phyloP scores from a whole-genome alignment of 805 yeast species.

The Candida boleticola region DNA sequence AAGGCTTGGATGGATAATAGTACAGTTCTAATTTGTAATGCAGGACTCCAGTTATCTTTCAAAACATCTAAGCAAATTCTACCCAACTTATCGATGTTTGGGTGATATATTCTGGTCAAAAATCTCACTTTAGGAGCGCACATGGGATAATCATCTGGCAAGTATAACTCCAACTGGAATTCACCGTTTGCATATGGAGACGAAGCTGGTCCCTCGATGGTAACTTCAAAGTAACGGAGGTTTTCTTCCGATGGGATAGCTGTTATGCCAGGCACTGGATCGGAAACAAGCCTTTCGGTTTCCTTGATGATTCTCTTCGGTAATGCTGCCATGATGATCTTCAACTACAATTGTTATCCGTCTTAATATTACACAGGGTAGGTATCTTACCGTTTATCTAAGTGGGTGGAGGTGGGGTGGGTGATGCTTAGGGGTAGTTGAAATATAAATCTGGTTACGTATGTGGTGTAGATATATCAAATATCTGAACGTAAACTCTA shows the following conservation, averaged over 20 bases:
- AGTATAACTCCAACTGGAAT: slow-evolving; percentile 78
- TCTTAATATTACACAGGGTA: too few relatives aligned
- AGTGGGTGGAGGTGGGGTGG: too few relatives aligned
- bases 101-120: slow-evolving; percentile 91
- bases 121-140: slow-evolving; percentile 96
- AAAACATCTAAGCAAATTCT: slow-evolving; percentile 93
- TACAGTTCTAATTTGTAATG: slow-evolving; percentile 91
- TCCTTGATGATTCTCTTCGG: slow-evolving; percentile 96
- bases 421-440: too few relatives aligned
- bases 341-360: too few relatives aligned
- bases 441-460: too few relatives aligned
- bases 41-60: slow-evolving; percentile 97
- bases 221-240: slow-evolving; percentile 87
- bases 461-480: too few relatives aligned
- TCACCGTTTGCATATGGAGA: slow-evolving; percentile 86
- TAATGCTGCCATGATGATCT: slow-evolving; percentile 53
- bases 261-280: slow-evolving; percentile 94
- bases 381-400: too few relatives aligned
- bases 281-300: slow-evolving; percentile 86
- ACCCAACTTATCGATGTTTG: slow-evolving; percentile 92
- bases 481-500: too few relatives aligned
- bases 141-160: slow-evolving; percentile 98
- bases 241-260: slow-evolving; percentile 95
- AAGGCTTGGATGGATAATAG: slow-evolving; percentile 89
- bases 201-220: slow-evolving; percentile 85